These are phyloP conservation scores for Brassica juncea DNA, from an alignment of 345 rosid genomes.

Conservation along the genomic window DNA sequence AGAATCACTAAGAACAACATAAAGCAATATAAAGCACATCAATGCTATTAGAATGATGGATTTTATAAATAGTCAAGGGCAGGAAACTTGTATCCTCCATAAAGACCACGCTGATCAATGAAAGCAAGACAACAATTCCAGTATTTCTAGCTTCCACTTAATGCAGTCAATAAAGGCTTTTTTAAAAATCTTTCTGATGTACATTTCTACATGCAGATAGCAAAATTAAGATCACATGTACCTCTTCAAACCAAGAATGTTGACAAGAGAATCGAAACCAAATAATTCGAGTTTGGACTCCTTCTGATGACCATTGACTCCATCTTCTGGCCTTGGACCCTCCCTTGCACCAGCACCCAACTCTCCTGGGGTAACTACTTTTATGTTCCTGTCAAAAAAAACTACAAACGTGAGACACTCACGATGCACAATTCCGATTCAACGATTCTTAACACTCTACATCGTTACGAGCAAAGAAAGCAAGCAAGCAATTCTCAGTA, in stretches of 20 bases:
- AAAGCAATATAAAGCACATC: neutral
- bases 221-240: slow-evolving; percentile 32
- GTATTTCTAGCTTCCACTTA: neutral
- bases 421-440: neutral
- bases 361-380: slow-evolving; percentile 45
- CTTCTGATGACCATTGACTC: slow-evolving; percentile 55
- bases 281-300: slow-evolving; percentile 88
- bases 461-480: no score
- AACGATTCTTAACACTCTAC: no score
- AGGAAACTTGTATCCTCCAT: neutral
- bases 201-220: neutral
- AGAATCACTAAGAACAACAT: slow-evolving; percentile 11
- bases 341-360: slow-evolving; percentile 42
- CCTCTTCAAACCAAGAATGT: slow-evolving; percentile 98
- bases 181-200: neutral
- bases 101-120: no score
- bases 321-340: slow-evolving; percentile 46
- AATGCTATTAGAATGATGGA: neutral
- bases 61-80: neutral
- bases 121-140: no score
- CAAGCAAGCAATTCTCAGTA: no score
- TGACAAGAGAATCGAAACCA: slow-evolving; percentile 99
- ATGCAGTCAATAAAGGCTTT: slow-evolving; percentile 6
- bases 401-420: slow-evolving; percentile 29
- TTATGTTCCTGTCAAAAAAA: slow-evolving; percentile 60